These are phyloP conservation scores for Leucogyrophana mollusca DNA, from an alignment of 768 basidiomycete species.

Conservation along the genomic window DNA sequence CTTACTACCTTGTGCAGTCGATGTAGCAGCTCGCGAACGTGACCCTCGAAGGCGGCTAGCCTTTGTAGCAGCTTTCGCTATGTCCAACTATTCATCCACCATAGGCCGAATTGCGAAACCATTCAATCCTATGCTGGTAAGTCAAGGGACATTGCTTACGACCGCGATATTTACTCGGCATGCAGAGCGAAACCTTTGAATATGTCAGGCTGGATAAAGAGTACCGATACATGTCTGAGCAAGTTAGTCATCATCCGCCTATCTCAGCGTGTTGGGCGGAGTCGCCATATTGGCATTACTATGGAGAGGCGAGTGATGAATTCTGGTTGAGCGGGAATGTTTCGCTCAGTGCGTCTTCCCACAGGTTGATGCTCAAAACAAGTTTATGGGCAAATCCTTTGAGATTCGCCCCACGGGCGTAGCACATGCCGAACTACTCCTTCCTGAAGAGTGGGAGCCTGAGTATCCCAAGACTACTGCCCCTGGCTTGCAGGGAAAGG, in stretches of 20 bases:
- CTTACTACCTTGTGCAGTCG: slow-evolving; percentile 49
- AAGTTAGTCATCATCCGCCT: slow-evolving; percentile 97
- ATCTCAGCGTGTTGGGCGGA: slow-evolving; percentile 97
- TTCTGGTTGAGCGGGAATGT: not conserved
- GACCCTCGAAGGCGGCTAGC: slow-evolving; percentile 84
- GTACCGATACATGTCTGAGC: slow-evolving; percentile 93
- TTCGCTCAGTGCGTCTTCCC: not conserved
- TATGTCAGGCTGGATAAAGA: slow-evolving; percentile 85
- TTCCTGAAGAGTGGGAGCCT: slow-evolving; percentile 66
- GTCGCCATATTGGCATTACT: slow-evolving; percentile 87
- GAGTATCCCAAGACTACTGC: slow-evolving; percentile 60
- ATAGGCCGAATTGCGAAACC: slow-evolving; percentile 97
- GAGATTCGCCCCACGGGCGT: slow-evolving; percentile 96
- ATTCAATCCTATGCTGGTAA: slow-evolving; percentile 91
- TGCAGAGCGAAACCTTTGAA: slow-evolving; percentile 89
- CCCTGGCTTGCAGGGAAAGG: slow-evolving; percentile 44
- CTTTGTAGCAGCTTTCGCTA: slow-evolving; percentile 94
- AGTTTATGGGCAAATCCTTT: slow-evolving; percentile 94
- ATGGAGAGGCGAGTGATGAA: slow-evolving; percentile 66
- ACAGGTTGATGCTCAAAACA: slow-evolving; percentile 94
- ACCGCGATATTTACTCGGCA: not conserved
- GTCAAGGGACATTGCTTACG: slow-evolving; percentile 21
- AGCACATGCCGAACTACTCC: slow-evolving; percentile 80
- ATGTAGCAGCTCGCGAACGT: slow-evolving; percentile 73
- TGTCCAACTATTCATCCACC: slow-evolving; percentile 97